These are phyloP conservation scores for Myotisia sp. DNA, from an alignment of 2,329 filamentous ascomycete species.

Conservation along the genomic window DNA sequence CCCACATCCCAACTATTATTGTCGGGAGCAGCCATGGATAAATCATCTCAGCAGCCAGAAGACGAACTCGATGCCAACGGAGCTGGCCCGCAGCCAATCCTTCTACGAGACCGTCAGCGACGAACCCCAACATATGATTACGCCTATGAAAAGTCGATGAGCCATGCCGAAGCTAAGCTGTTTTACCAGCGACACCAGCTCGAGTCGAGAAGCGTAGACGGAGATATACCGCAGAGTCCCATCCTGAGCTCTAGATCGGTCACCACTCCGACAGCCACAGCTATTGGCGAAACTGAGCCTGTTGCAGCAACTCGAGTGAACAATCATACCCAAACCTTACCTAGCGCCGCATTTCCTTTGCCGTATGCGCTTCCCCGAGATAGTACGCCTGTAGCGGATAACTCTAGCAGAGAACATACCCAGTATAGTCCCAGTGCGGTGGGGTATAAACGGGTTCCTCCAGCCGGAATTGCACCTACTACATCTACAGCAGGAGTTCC, in stretches of 20 bases:
- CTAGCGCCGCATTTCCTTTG: constrained; percentile 8
- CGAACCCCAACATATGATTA: constrained; percentile 88
- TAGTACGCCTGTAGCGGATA: neutral
- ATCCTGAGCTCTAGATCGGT: constrained; percentile 1
- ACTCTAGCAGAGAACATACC: constrained; percentile 19
- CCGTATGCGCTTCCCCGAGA: constrained; percentile 11
- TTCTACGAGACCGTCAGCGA: constrained; percentile 34
- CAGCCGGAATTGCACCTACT: constrained; percentile 41
- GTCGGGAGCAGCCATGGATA: constrained; percentile 4
- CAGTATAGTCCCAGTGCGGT: constrained; percentile 35
- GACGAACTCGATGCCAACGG: constrained; percentile 7
- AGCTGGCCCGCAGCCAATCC: constrained; percentile 14
- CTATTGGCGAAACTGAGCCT: constrained; percentile 9
- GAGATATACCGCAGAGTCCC: constrained; percentile 26
- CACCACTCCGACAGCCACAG: constrained; percentile 11
- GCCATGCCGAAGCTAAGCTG: constrained; percentile 82
- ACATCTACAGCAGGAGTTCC: constrained; percentile 41
- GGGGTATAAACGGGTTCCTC: constrained; percentile 38
- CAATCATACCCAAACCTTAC: constrained; percentile 10
- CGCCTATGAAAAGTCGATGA: constrained; percentile 85
- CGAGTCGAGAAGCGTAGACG: constrained; percentile 35
- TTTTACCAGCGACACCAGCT: constrained; percentile 85
- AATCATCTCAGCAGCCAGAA: neutral
- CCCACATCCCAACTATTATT: too few relatives aligned
- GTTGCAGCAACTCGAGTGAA: constrained; percentile 15